Evolutionary conservation across 2,329 filamentous ascomycete genomes (phyloP).

Genomic region (Sporothrix inflata): DNA sequence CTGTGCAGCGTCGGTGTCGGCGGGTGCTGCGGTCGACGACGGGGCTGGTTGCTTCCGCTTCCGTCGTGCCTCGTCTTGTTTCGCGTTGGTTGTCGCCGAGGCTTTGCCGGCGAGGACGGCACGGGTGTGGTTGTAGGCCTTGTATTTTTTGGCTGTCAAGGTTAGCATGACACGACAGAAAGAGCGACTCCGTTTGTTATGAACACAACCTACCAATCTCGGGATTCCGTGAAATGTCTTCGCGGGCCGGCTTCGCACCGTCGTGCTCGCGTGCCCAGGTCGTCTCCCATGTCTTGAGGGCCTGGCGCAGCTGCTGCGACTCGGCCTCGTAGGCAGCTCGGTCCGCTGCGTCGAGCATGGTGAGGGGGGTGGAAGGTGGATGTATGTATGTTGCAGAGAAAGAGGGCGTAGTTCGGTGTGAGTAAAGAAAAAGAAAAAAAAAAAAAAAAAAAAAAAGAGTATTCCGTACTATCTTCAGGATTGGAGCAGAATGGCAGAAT

Average conservation of each 20-base stretch:
- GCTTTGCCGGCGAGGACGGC: constrained; percentile 55
- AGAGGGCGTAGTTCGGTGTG: background rate
- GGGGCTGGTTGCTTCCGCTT: constrained; percentile 46
- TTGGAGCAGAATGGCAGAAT: background rate
- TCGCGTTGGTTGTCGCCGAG: constrained; percentile 39
- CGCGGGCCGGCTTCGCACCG: constrained; percentile 70
- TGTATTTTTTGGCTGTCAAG: constrained; percentile 69
- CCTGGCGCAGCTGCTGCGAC: constrained; percentile 61
- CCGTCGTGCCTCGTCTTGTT: constrained; percentile 36
- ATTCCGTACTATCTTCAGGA: background rate
- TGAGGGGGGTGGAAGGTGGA: background rate
- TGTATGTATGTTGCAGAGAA: background rate
- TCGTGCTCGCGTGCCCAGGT: constrained; percentile 64
- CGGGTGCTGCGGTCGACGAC: constrained; percentile 31
- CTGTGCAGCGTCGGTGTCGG: constrained; percentile 40
- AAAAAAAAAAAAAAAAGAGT: background rate
- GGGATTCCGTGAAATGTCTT: constrained; percentile 75
- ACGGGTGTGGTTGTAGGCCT: constrained; percentile 70
- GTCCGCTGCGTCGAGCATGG: constrained; percentile 53
- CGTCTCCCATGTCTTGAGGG: constrained; percentile 76
- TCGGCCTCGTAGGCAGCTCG: constrained; percentile 53
- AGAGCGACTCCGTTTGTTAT: background rate
- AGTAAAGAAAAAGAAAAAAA: background rate
- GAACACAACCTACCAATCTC: constrained; percentile 62
- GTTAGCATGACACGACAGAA: background rate